These are phyloP conservation scores for Chenopodium suecicum DNA, from an alignment of 148 eudicot species.

Conservation along the genomic window DNA sequence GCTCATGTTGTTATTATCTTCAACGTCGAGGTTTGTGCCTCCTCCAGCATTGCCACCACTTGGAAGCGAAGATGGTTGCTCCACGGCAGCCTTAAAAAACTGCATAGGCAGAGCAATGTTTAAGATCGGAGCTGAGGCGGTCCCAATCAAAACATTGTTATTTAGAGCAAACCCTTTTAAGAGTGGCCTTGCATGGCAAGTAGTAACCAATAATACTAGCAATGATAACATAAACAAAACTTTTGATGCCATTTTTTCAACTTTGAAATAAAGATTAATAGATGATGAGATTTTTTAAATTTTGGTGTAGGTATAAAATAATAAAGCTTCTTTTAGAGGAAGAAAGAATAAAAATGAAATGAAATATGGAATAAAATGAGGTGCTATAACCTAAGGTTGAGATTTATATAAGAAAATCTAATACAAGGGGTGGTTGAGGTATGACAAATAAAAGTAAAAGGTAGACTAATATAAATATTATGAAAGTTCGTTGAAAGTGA, in stretches of 20 bases:
- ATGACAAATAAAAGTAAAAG: conserved; percentile 1
- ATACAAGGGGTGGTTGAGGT: not conserved
- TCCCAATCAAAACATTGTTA: not conserved
- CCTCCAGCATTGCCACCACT: not conserved
- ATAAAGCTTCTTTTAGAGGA: not conserved
- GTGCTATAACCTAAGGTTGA: not conserved
- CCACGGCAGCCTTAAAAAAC: not conserved
- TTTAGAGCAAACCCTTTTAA: conserved; percentile 9
- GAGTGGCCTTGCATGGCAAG: conserved; percentile 28
- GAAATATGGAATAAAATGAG: not conserved
- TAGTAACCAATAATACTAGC: conserved; percentile 3
- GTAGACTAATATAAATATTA: not conserved
- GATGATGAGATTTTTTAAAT: not conserved
- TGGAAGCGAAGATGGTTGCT: not conserved
- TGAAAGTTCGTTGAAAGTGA: conserved; percentile 21
- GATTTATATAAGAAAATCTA: conserved; percentile 24
- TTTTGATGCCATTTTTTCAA: conserved; percentile 17
- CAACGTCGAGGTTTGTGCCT: not conserved
- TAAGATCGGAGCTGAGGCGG: not conserved
- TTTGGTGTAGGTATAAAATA: not conserved
- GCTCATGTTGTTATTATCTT: not conserved
- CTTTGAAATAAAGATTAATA: not conserved
- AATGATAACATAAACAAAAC: not conserved
- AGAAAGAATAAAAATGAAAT: not conserved
- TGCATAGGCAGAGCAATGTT: not conserved